Evolutionary conservation across 1,284 basidiomycete species (phyloP).

Genomic region (Ustilago trichophora): DNA sequence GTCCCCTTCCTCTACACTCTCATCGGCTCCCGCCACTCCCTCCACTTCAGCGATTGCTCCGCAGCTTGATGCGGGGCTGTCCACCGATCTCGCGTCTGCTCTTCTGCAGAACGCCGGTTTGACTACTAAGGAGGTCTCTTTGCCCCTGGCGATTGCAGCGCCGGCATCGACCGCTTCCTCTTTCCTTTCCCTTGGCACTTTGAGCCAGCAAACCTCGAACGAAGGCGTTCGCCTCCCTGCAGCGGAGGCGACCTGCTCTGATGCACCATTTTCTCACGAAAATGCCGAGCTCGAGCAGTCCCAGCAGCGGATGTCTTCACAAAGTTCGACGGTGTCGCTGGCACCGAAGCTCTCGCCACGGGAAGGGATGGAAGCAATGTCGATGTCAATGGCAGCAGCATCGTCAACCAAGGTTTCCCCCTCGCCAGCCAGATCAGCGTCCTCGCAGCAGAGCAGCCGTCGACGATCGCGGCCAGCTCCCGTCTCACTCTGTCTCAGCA

Average conservation of each 20-base stretch:
- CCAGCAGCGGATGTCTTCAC: conserved; percentile 61
- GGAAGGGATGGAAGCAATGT: conserved; percentile 30
- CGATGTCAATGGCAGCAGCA: conserved; percentile 59
- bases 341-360: conserved; percentile 6
- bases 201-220: conserved; percentile 28
- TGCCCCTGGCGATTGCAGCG: conserved; percentile 50
- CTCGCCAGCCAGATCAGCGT: conserved; percentile 25
- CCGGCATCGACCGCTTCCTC: conserved; percentile 50
- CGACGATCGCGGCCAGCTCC: conserved; percentile 35
- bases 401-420: conserved; percentile 38
- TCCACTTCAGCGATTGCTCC: conserved; percentile 22
- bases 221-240: conserved; percentile 64
- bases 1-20: conserved; percentile 15
- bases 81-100: conserved; percentile 25
- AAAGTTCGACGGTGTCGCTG: conserved; percentile 28
- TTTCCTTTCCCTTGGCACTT: conserved; percentile 23
- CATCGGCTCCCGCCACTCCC: conserved; percentile 21
- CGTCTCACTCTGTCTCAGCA: conserved; percentile 26
- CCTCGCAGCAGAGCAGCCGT: conserved; percentile 29
- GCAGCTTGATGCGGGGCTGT: conserved; percentile 27
- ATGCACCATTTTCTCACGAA: conserved; percentile 28
- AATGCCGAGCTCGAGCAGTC: conserved; percentile 50
- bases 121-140: conserved; percentile 29
- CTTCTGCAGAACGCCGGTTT: conserved; percentile 27
- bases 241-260: conserved; percentile 63